A percentile compares a stretch with the other conserved stretches of the same genome.
These are phyloP conservation scores for Xylariaceae sp. DNA, from an alignment of 2,329 filamentous ascomycete species.

Conservation along the genomic window DNA sequence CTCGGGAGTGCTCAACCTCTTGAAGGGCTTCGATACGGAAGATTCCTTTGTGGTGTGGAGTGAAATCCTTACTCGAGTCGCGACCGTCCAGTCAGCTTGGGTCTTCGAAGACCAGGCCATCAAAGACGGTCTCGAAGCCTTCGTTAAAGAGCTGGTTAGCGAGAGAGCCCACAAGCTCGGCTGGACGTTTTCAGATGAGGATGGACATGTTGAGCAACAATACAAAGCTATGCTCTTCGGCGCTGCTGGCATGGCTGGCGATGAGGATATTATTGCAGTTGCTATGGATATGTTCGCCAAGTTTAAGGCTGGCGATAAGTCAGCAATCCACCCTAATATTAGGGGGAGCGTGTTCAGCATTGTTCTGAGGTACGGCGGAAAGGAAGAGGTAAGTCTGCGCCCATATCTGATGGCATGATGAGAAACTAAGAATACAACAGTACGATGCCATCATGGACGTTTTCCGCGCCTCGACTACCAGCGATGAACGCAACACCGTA, in stretches of 20 bases:
- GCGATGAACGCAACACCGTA: conserved; percentile 87
- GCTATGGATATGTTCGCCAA: conserved; percentile 87
- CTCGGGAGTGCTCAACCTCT: conserved; percentile 75
- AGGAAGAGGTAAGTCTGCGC: conserved; percentile 58
- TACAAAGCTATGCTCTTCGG: conserved; percentile 92
- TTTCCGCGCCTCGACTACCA: conserved; percentile 68
- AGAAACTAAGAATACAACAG: conserved; percentile 34
- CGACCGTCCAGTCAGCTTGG: conserved; percentile 78
- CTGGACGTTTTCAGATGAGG: conserved; percentile 78
- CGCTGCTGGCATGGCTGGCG: conserved; percentile 72
- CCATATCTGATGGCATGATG: not conserved
- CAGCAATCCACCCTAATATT: conserved; percentile 87
- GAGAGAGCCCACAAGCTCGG: conserved; percentile 79
- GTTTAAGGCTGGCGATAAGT: conserved; percentile 71
- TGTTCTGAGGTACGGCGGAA: conserved; percentile 74
- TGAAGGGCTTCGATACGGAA: conserved; percentile 82
- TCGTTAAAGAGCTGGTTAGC: conserved; percentile 72
- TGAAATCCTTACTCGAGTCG: conserved; percentile 75
- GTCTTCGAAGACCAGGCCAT: conserved; percentile 73
- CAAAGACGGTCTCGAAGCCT: conserved; percentile 72
- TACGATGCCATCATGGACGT: conserved; percentile 73
- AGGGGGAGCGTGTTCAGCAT: conserved; percentile 82
- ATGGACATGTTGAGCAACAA: conserved; percentile 87
- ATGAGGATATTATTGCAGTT: conserved; percentile 69
- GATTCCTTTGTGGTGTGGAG: conserved; percentile 92